Conservation (phyloP, 371 early-diverging fungal species). For the Circinella umbellata region DNA sequence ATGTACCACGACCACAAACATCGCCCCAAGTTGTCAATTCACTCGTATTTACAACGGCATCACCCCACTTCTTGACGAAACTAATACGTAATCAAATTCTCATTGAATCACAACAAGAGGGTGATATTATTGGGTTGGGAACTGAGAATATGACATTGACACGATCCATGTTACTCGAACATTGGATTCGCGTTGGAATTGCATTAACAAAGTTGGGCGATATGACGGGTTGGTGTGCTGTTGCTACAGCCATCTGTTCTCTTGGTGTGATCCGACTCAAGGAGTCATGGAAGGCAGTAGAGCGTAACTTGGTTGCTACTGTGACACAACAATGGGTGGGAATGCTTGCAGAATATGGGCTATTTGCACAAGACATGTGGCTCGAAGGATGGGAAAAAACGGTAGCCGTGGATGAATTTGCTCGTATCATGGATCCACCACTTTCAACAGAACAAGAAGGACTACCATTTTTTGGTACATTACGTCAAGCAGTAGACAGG, state of each 20-base stretch:
- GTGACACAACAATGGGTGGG: slow-evolving; percentile 66
- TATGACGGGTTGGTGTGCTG: slow-evolving; percentile 74
- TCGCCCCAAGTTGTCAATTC: slow-evolving; percentile 47
- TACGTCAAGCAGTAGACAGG: slow-evolving; percentile 45
- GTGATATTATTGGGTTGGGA: slow-evolving; percentile 4
- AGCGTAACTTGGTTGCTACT: slow-evolving; percentile 48
- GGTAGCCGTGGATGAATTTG: slow-evolving; percentile 8
- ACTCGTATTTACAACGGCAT: slow-evolving; percentile 55
- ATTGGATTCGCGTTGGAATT: slow-evolving; percentile 77
- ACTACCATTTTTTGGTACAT: slow-evolving; percentile 50
- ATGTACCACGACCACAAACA: slow-evolving; percentile 42
- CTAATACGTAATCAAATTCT: slow-evolving; percentile 74
- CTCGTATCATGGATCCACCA: slow-evolving; percentile 15
- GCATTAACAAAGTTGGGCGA: slow-evolving; percentile 64
- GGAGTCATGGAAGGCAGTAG: slow-evolving; percentile 78
- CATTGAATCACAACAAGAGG: slow-evolving; percentile 62
- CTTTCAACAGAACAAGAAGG: neutral
- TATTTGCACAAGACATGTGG: slow-evolving; percentile 44
- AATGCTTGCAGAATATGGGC: slow-evolving; percentile 56
- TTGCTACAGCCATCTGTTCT: slow-evolving; percentile 76
- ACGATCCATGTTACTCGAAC: slow-evolving; percentile 67
- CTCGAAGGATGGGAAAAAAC: slow-evolving; percentile 31
- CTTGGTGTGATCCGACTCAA: slow-evolving; percentile 73
- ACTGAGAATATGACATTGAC: slow-evolving; percentile 19
- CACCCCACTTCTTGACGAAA: slow-evolving; percentile 77